A percentile compares a stretch with the other conserved stretches of the same genome.
Conservation (phyloP, 2,329 filamentous ascomycete genomes). For the Fusarium luffae region DNA sequence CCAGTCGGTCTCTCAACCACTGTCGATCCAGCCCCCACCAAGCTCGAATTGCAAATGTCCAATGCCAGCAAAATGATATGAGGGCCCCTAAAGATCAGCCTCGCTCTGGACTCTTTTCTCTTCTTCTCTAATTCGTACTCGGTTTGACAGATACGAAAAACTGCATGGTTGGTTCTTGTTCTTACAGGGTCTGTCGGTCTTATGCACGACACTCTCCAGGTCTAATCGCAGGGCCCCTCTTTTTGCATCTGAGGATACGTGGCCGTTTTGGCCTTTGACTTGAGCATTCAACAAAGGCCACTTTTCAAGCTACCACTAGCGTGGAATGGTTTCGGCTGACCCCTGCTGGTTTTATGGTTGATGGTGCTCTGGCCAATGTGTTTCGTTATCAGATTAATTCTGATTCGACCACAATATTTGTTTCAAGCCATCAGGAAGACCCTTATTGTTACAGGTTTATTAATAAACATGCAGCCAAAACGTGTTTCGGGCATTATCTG, state of each 20-base stretch:
- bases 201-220: slow-evolving; percentile 27
- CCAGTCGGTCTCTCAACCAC: slow-evolving; percentile 7
- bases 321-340: slow-evolving; percentile 5
- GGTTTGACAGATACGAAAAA: slow-evolving; percentile 15
- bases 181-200: slow-evolving; percentile 7
- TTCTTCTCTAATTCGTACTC: slow-evolving; percentile 20
- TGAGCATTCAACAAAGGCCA: neutral
- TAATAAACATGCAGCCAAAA: neutral
- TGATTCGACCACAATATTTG: neutral
- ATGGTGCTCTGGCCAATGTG: neutral
- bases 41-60: slow-evolving; percentile 10
- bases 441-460: neutral
- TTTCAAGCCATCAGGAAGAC: slow-evolving; percentile 1
- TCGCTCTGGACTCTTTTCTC: neutral
- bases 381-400: neutral
- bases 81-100: neutral
- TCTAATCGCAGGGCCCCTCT: slow-evolving; percentile 11
- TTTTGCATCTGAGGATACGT: slow-evolving; percentile 32
- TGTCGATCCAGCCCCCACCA: slow-evolving; percentile 38
- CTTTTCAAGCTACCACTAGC: slow-evolving; percentile 28
- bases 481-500: neutral
- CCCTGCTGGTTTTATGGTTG: slow-evolving; percentile 1
- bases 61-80: slow-evolving; percentile 6
- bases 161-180: neutral
- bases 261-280: slow-evolving; percentile 17